Evolutionary conservation across 2,329 filamentous ascomycete genomes (phyloP).

Genomic region (Teratosphaeria zuluensis): DNA sequence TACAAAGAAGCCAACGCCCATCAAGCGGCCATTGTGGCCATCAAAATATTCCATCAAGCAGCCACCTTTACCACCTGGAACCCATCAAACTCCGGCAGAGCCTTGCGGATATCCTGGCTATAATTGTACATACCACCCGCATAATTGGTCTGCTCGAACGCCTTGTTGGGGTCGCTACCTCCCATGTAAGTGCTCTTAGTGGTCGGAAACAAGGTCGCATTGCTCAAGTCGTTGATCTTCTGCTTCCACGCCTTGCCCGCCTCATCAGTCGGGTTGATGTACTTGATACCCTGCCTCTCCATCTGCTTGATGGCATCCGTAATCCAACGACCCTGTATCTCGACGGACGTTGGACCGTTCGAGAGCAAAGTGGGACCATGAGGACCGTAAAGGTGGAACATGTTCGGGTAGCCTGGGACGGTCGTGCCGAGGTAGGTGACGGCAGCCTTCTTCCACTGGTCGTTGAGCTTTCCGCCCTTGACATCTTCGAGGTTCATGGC

Average conservation of each 20-base stretch:
- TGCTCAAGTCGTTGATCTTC: slow-evolving; percentile 18
- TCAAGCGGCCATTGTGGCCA: background rate
- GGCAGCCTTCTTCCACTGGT: slow-evolving; percentile 25
- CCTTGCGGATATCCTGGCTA: slow-evolving; percentile 18
- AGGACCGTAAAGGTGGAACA: slow-evolving; percentile 32
- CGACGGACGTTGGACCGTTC: slow-evolving; percentile 37
- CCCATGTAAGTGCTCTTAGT: slow-evolving; percentile 19
- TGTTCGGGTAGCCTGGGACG: slow-evolving; percentile 27
- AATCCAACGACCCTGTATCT: slow-evolving; percentile 37
- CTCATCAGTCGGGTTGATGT: slow-evolving; percentile 21
- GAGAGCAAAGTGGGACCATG: slow-evolving; percentile 34
- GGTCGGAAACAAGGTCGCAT: slow-evolving; percentile 20
- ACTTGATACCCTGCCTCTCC: slow-evolving; percentile 17
- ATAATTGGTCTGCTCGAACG: slow-evolving; percentile 21
- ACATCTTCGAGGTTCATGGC: slow-evolving; percentile 25
- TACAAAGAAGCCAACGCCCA: background rate
- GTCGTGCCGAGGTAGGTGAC: slow-evolving; percentile 37
- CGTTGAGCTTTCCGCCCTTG: slow-evolving; percentile 20
- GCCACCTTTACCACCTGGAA: slow-evolving; percentile 13
- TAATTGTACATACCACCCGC: slow-evolving; percentile 21
- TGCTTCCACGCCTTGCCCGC: slow-evolving; percentile 22
- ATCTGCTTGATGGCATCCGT: slow-evolving; percentile 29
- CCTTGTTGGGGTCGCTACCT: slow-evolving; percentile 13
- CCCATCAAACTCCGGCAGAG: slow-evolving; percentile 14
- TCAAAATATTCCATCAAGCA: background rate